These are phyloP conservation scores for Emmonsiellopsis sp. DNA, from an alignment of 2,329 filamentous ascomycete genomes.

Conservation along the genomic window DNA sequence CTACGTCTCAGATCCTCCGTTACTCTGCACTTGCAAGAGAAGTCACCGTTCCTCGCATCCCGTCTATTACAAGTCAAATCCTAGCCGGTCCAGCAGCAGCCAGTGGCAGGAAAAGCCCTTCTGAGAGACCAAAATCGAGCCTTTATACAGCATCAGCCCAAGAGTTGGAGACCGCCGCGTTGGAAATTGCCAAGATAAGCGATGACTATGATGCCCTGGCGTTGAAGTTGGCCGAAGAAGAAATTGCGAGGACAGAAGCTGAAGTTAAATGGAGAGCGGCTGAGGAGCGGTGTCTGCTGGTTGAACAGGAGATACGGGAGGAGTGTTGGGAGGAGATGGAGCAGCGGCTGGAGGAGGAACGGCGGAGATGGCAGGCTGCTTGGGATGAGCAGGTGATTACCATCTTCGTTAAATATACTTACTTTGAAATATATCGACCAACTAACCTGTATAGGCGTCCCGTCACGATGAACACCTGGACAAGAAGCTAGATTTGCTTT, in stretches of 20 bases:
- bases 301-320: conserved; percentile 79
- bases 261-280: conserved; percentile 63
- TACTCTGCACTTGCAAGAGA: conserved; percentile 90
- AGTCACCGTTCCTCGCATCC: conserved; percentile 81
- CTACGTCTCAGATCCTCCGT: conserved; percentile 87
- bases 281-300: conserved; percentile 54
- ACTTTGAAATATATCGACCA: conserved; percentile 3
- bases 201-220: conserved; percentile 69
- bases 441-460: conserved; percentile 38
- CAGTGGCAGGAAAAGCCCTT: conserved; percentile 14
- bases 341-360: conserved; percentile 60
- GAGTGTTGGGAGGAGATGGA: conserved; percentile 87
- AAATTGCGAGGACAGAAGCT: conserved; percentile 57
- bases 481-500: conserved; percentile 69
- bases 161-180: conserved; percentile 71
- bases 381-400: conserved; percentile 59
- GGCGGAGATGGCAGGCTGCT: conserved; percentile 69
- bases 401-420: background rate
- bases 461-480: conserved; percentile 77
- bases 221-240: conserved; percentile 59
- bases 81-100: conserved; percentile 25
- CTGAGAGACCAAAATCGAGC: conserved; percentile 34
- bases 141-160: conserved; percentile 35
- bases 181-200: conserved; percentile 70
- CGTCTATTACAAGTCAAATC: conserved; percentile 69